Conservation (phyloP, 1,284 basidiomycete species). For the Afroboletus lepidellus region DNA sequence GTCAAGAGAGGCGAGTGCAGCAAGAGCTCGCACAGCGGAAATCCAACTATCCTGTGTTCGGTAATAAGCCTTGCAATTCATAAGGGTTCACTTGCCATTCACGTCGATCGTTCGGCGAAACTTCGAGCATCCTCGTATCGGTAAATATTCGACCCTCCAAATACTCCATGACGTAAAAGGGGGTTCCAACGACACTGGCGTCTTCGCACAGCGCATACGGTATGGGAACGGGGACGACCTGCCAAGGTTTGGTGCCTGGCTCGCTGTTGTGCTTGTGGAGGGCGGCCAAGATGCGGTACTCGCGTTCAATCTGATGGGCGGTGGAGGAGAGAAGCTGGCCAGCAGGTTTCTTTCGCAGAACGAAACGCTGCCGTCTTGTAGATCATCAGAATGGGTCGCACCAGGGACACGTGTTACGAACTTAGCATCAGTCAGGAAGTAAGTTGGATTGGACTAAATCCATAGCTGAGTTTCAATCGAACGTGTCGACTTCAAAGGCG, state of each 20-base stretch:
- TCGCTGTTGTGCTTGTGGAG: conserved; percentile 71
- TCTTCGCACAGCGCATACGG: conserved; percentile 87
- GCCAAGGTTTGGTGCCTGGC: conserved; percentile 46
- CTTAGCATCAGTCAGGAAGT: conserved; percentile 80
- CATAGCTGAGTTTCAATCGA: conserved; percentile 6
- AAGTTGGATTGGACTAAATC: conserved; percentile 90
- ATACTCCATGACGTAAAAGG: conserved; percentile 97
- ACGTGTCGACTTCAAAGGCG: conserved; percentile 8
- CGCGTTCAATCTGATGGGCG: conserved; percentile 93
- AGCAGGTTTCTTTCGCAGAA: conserved; percentile 92
- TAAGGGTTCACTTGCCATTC: conserved; percentile 56
- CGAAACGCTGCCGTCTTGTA: conserved; percentile 62
- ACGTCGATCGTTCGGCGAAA: conserved; percentile 58
- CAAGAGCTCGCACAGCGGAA: conserved; percentile 29
- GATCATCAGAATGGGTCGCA: conserved; percentile 30
- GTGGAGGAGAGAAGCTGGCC: conserved; percentile 84
- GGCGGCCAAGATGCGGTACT: conserved; percentile 79
- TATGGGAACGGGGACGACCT: conserved; percentile 80
- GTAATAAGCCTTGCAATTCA: neutral
- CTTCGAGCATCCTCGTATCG: conserved; percentile 73
- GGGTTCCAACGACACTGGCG: conserved; percentile 73
- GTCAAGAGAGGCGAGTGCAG: conserved; percentile 62
- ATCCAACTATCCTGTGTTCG: conserved; percentile 20
- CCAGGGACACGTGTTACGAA: conserved; percentile 31
- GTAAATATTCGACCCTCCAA: conserved; percentile 92